Conservation (phyloP, 164 flowering plant genomes). For the Vitis amurensis region DNA sequence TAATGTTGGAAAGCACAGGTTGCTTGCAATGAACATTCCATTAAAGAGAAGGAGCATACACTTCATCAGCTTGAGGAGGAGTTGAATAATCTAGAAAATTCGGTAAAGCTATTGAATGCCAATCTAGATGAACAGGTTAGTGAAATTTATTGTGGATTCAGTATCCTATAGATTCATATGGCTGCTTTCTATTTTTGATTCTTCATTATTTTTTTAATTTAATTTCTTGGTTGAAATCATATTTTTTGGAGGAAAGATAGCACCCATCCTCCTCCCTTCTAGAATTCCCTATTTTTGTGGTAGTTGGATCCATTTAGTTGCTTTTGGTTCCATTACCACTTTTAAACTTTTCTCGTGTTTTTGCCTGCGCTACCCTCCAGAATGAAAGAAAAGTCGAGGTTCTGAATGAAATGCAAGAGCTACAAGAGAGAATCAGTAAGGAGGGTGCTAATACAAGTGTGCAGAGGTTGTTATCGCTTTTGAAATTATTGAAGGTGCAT, state of each 20-base stretch:
- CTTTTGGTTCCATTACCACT: not conserved
- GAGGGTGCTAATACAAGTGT: slow-evolving; percentile 25
- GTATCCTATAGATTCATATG: not conserved
- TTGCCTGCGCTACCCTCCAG: slow-evolving; percentile 15
- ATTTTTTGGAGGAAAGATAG: not conserved
- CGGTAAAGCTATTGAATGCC: not conserved
- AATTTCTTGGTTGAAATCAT: not conserved
- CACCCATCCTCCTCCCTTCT: not conserved
- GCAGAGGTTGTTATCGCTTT: slow-evolving; percentile 29
- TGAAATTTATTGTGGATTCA: not conserved
- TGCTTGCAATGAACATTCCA: not conserved
- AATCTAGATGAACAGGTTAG: slow-evolving; percentile 30
- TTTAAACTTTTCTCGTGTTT: not conserved
- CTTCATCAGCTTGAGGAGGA: not conserved
- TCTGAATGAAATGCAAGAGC: slow-evolving; percentile 25
- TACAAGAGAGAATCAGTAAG: slow-evolving; percentile 30
- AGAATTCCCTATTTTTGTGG: not conserved
- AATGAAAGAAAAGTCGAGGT: slow-evolving; percentile 24
- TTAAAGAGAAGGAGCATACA: not conserved
- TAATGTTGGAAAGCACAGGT: no score
- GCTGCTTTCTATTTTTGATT: not conserved
- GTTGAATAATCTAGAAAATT: no score
- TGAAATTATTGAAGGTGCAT: slow-evolving; percentile 41
- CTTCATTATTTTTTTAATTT: not conserved
- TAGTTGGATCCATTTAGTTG: not conserved